A percentile compares a stretch with the other conserved stretches of the same genome.
These are phyloP conservation scores for Amaranthus hypochondriacus DNA, from an alignment of 148 eudicot genomes.

Conservation along the genomic window DNA sequence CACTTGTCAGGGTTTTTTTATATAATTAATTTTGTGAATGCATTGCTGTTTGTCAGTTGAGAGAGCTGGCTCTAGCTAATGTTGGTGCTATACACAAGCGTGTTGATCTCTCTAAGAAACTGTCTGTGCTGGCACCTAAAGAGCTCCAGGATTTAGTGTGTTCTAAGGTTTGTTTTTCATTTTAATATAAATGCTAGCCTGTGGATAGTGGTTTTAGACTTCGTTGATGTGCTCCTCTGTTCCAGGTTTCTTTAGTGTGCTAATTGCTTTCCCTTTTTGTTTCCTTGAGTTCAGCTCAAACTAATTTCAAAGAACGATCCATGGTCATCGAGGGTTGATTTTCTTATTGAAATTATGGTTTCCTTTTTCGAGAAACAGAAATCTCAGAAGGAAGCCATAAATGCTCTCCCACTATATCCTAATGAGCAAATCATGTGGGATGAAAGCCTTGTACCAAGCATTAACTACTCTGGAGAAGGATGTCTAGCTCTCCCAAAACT, in stretches of 20 bases:
- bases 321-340: constrained; percentile 95
- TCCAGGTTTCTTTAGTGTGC: constrained; percentile 14
- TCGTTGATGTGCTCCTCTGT: constrained; percentile 1
- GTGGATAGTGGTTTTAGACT: neutral
- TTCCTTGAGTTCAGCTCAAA: constrained; percentile 64
- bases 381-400: constrained; percentile 94
- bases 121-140: constrained; percentile 68
- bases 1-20: neutral
- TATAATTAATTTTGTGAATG: constrained; percentile 5
- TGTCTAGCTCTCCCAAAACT: constrained; percentile 97
- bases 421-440: constrained; percentile 99
- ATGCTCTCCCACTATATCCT: constrained; percentile 96
- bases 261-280: constrained; percentile 14
- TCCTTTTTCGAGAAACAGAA: constrained; percentile 89
- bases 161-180: constrained; percentile 45
- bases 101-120: constrained; percentile 77
- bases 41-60: constrained; percentile 41
- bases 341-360: constrained; percentile 91
- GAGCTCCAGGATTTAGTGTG: constrained; percentile 88
- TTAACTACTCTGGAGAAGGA: constrained; percentile 97
- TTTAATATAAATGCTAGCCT: neutral
- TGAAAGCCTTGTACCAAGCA: constrained; percentile 98
- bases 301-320: constrained; percentile 81
- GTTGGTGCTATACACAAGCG: constrained; percentile 82
- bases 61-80: constrained; percentile 86